Conservation (phyloP, 2,329 filamentous ascomycete species). For the Diaporthe longicolla region DNA sequence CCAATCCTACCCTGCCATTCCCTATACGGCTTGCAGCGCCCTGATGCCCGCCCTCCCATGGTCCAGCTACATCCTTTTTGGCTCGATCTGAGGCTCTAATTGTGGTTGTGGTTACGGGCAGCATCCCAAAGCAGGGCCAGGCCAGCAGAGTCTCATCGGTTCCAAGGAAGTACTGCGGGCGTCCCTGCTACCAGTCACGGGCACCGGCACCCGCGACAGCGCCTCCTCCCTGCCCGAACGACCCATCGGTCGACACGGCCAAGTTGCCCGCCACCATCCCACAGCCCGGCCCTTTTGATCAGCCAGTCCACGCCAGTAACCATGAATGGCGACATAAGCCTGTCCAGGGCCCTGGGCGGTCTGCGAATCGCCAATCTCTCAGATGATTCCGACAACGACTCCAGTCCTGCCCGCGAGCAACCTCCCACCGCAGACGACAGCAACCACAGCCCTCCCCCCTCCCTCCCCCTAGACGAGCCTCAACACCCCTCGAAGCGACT, state of each 20-base stretch:
- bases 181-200: conserved; percentile 33
- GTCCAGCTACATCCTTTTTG: conserved; percentile 39
- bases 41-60: conserved; percentile 42
- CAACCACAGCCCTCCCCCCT: conserved; percentile 46
- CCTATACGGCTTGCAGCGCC: conserved; percentile 31
- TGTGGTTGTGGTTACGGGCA: conserved; percentile 37
- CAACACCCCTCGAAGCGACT: conserved; percentile 40
- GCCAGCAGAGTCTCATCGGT: conserved; percentile 22
- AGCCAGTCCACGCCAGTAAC: conserved; percentile 47
- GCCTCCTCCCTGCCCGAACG: conserved; percentile 30
- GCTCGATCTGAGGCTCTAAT: conserved; percentile 42
- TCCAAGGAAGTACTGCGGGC: conserved; percentile 35
- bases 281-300: conserved; percentile 38
- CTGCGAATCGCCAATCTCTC: conserved; percentile 93
- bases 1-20: conserved; percentile 34
- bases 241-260: conserved; percentile 34
- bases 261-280: conserved; percentile 39
- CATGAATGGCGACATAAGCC: conserved; percentile 94
- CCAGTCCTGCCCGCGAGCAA: conserved; percentile 51
- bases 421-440: conserved; percentile 51
- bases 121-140: conserved; percentile 39
- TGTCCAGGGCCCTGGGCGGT: conserved; percentile 92
- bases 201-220: conserved; percentile 31
- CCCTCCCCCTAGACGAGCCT: conserved; percentile 33
- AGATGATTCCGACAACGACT: conserved; percentile 72